Evolutionary conservation across 2,329 filamentous ascomycete genomes (phyloP).

Genomic region (Pestalotiopsis sp.): DNA sequence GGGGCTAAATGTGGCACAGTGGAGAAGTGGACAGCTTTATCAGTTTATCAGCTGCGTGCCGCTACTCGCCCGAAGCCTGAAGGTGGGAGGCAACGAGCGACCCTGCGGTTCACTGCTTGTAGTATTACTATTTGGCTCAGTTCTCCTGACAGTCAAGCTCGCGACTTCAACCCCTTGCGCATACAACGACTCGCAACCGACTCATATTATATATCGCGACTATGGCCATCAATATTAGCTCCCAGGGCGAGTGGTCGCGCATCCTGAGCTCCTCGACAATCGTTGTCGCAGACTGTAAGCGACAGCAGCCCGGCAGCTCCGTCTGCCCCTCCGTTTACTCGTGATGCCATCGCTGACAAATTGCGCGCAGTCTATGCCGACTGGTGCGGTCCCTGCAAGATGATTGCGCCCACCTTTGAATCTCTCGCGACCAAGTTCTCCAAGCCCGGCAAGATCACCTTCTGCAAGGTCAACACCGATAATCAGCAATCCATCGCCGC

Average conservation of each 20-base stretch:
- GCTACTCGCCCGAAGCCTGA: too few relatives aligned
- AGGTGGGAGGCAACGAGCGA: background rate
- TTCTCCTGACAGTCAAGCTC: background rate
- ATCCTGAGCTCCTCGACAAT: conserved; percentile 75
- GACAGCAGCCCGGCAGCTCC: background rate
- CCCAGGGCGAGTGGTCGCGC: conserved; percentile 70
- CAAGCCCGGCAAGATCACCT: conserved; percentile 81
- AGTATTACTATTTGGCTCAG: background rate
- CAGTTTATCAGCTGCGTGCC: background rate
- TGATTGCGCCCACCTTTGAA: conserved; percentile 88
- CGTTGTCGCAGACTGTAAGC: conserved; percentile 88
- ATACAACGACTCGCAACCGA: background rate
- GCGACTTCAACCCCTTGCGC: background rate
- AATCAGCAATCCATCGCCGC: conserved; percentile 76
- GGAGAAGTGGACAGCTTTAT: conserved; percentile 11
- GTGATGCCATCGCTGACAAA: conserved; percentile 17
- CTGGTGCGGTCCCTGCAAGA: conserved; percentile 93
- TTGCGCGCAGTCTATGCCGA: conserved; percentile 78
- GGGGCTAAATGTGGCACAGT: conserved; percentile 3
- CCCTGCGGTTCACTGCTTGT: background rate
- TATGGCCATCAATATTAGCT: conserved; percentile 58
- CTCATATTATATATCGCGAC: too few relatives aligned
- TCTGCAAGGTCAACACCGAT: conserved; percentile 92
- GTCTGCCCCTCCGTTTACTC: conserved; percentile 17
- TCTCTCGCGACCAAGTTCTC: conserved; percentile 79